phyloP scores from a whole-genome alignment of 83 land plant species.

The Picea engelmannii region DNA sequence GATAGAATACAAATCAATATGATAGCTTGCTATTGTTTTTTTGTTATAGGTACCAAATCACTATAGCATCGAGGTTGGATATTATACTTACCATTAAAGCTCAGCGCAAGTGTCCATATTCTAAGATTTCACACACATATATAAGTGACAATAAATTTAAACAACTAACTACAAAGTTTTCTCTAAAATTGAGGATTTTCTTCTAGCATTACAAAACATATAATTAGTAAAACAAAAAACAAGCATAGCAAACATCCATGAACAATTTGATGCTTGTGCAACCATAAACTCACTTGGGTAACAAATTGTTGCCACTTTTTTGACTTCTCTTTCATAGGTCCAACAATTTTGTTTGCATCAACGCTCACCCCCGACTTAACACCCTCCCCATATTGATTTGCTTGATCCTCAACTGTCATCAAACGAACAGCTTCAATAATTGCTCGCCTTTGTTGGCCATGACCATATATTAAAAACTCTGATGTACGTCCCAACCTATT shows the following conservation, averaged over 20 bases:
- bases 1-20: no score
- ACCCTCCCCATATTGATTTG: conserved; percentile 4
- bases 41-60: no score
- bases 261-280: background rate
- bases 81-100: background rate
- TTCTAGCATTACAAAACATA: background rate
- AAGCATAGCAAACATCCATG: background rate
- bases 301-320: conserved; percentile 95
- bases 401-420: conserved; percentile 33
- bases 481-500: conserved; percentile 80
- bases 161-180: background rate
- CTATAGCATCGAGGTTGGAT: no score
- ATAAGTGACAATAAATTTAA: background rate
- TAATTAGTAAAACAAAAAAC: background rate
- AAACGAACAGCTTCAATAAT: conserved; percentile 87
- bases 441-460: conserved; percentile 90
- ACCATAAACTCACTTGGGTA: conserved; percentile 55
- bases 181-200: background rate
- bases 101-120: background rate
- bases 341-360: conserved; percentile 23
- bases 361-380: conserved; percentile 17
- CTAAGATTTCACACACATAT: background rate
- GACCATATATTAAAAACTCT: conserved; percentile 89
- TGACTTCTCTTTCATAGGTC: conserved; percentile 75
- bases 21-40: no score